A percentile compares a stretch with the other conserved stretches of the same genome.
Evolutionary conservation across 495 filamentous ascomycete species (phyloP).

Genomic region (Aspergillus ellipticus): DNA sequence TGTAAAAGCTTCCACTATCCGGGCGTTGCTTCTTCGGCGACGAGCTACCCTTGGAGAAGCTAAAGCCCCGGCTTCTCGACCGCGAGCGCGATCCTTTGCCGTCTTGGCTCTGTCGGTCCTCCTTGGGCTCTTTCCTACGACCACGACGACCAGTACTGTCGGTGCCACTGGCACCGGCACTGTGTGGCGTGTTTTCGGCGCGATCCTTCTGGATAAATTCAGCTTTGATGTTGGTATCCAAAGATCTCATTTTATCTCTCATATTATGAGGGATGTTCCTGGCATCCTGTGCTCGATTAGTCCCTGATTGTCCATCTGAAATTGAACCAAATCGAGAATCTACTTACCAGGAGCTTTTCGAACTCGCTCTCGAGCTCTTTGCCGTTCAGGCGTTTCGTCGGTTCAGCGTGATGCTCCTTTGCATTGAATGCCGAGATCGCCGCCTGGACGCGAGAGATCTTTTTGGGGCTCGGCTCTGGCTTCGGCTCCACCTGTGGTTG

Average conservation of each 20-base stretch:
- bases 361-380: slow-evolving; percentile 49
- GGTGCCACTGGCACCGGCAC: slow-evolving; percentile 27
- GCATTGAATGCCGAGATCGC: slow-evolving; percentile 61
- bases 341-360: slow-evolving; percentile 45
- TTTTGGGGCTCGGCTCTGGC: slow-evolving; percentile 32
- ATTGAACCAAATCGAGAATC: background rate
- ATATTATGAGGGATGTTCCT: slow-evolving; percentile 91
- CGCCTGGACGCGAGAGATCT: slow-evolving; percentile 57
- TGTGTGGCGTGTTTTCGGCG: slow-evolving; percentile 51
- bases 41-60: slow-evolving; percentile 59
- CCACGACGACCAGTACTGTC: slow-evolving; percentile 42
- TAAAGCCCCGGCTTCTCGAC: slow-evolving; percentile 73
- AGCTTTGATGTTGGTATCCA: slow-evolving; percentile 85
- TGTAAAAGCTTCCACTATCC: slow-evolving; percentile 37
- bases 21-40: slow-evolving; percentile 57
- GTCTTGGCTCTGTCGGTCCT: slow-evolving; percentile 30
- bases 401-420: slow-evolving; percentile 42
- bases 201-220: slow-evolving; percentile 91
- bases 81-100: slow-evolving; percentile 56
- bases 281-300: slow-evolving; percentile 61
- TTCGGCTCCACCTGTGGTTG: slow-evolving; percentile 21
- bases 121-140: slow-evolving; percentile 39
- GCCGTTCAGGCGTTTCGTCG: slow-evolving; percentile 38
- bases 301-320: slow-evolving; percentile 10
- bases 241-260: slow-evolving; percentile 85